These are phyloP conservation scores for Kokia cookei DNA, from an alignment of 441 rosid species.

Conservation along the genomic window DNA sequence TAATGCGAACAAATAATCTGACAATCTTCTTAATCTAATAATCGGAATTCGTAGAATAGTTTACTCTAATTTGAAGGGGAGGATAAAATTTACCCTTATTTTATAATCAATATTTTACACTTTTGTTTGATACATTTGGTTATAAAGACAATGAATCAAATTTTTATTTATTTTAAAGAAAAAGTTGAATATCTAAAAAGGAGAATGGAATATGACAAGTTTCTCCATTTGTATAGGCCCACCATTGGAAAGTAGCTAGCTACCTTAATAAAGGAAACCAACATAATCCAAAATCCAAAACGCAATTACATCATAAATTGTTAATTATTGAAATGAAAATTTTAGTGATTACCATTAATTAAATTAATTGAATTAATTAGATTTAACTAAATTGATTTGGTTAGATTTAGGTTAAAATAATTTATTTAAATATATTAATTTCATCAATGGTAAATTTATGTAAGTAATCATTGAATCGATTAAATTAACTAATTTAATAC, in stretches of 20 bases:
- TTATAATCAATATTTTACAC: not conserved
- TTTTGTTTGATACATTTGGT: not conserved
- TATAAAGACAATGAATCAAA: not conserved
- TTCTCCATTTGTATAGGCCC: not conserved
- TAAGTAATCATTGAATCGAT: no score
- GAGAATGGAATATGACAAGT: not conserved
- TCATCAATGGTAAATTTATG: no score
- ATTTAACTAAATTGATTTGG: not conserved
- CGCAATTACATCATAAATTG: not conserved
- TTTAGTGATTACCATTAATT: no score
- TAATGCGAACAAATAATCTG: not conserved
- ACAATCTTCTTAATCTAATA: not conserved
- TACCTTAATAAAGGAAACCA: not conserved
- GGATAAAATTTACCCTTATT: not conserved
- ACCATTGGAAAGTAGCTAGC: constrained; percentile 1
- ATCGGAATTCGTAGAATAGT: not conserved
- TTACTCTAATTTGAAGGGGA: not conserved
- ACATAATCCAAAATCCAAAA: constrained; percentile 7
- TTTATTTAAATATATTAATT: not conserved
- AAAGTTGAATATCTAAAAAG: not conserved
- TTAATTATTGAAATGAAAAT: not conserved
- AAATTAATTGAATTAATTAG: no score
- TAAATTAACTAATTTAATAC: no score
- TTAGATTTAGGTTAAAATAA: no score
- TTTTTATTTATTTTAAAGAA: not conserved